phyloP scores from a whole-genome alignment of 2,329 filamentous ascomycete species.

The Talaromyces islandicus region DNA sequence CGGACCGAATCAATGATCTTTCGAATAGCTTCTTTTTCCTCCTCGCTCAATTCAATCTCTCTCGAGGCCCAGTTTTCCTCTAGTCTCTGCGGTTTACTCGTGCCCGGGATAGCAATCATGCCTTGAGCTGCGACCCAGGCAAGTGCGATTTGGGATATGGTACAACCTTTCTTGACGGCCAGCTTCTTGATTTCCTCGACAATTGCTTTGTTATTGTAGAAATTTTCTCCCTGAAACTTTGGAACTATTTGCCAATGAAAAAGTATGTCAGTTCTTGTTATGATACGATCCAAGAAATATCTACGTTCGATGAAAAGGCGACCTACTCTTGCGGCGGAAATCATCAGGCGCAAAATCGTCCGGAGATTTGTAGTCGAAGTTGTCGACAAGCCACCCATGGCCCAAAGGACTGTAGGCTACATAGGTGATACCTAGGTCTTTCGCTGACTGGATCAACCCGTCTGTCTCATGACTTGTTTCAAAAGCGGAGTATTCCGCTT shows the following conservation, averaged over 20 bases:
- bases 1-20: conserved; percentile 33
- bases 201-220: conserved; percentile 39
- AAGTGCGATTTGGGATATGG: conserved; percentile 31
- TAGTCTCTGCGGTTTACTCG: conserved; percentile 34
- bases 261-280: neutral
- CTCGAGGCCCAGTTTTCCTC: conserved; percentile 37
- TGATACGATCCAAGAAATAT: too few relatives aligned
- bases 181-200: conserved; percentile 39
- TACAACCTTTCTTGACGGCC: conserved; percentile 29
- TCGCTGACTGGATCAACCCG: conserved; percentile 36
- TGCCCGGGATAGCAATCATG: conserved; percentile 44
- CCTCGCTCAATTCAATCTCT: conserved; percentile 30
- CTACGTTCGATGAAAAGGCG: neutral
- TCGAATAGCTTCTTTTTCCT: conserved; percentile 34
- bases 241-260: conserved; percentile 12
- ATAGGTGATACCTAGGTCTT: conserved; percentile 38
- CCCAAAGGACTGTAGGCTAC: conserved; percentile 45
- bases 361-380: conserved; percentile 37
- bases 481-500: conserved; percentile 43
- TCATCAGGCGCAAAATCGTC: conserved; percentile 43
- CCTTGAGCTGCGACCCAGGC: conserved; percentile 38
- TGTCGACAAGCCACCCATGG: conserved; percentile 44
- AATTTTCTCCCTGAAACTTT: conserved; percentile 40
- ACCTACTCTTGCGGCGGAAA: conserved; percentile 35
- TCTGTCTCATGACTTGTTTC: conserved; percentile 38